phyloP scores from a whole-genome alignment of 2,329 filamentous ascomycete species.

The Cordyceps tenuipes region DNA sequence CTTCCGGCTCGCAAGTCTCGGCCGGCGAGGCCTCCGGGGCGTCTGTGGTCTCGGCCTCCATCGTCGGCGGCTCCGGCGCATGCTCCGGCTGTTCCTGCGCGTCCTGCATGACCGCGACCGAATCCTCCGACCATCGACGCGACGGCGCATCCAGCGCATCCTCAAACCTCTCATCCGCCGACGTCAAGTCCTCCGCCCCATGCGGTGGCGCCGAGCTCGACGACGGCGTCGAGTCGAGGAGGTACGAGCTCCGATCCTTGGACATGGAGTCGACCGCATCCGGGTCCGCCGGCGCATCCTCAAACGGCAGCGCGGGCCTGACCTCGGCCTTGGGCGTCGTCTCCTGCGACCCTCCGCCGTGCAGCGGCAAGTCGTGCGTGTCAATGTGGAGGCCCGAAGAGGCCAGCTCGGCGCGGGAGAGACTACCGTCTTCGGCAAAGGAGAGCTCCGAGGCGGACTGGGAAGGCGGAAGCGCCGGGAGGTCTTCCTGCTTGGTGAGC shows the following conservation, averaged over 20 bases:
- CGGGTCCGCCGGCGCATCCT: slow-evolving; percentile 26
- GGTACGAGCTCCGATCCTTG: slow-evolving; percentile 35
- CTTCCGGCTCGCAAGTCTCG: background rate
- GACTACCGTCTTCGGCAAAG: slow-evolving; percentile 19
- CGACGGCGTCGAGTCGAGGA: slow-evolving; percentile 31
- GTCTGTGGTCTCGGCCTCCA: background rate
- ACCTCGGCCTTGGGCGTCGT: slow-evolving; percentile 57
- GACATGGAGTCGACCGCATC: slow-evolving; percentile 32
- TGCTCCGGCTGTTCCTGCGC: slow-evolving; percentile 4
- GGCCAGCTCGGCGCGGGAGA: slow-evolving; percentile 16
- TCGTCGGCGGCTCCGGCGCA: slow-evolving; percentile 4
- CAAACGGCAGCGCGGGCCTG: slow-evolving; percentile 23
- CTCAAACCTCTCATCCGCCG: slow-evolving; percentile 29
- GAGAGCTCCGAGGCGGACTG: slow-evolving; percentile 25
- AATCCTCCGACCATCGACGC: slow-evolving; percentile 15
- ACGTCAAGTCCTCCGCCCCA: slow-evolving; percentile 24
- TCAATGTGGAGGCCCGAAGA: slow-evolving; percentile 31
- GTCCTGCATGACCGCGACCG: background rate
- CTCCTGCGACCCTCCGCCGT: slow-evolving; percentile 55
- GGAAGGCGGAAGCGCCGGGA: slow-evolving; percentile 42
- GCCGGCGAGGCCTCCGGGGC: background rate
- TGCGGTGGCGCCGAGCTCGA: slow-evolving; percentile 21
- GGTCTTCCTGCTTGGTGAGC: slow-evolving; percentile 23
- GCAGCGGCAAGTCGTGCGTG: slow-evolving; percentile 33
- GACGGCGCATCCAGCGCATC: slow-evolving; percentile 23